Evolutionary conservation across 2,329 filamentous ascomycete genomes (phyloP).

Genomic region (Polychaeton citri): DNA sequence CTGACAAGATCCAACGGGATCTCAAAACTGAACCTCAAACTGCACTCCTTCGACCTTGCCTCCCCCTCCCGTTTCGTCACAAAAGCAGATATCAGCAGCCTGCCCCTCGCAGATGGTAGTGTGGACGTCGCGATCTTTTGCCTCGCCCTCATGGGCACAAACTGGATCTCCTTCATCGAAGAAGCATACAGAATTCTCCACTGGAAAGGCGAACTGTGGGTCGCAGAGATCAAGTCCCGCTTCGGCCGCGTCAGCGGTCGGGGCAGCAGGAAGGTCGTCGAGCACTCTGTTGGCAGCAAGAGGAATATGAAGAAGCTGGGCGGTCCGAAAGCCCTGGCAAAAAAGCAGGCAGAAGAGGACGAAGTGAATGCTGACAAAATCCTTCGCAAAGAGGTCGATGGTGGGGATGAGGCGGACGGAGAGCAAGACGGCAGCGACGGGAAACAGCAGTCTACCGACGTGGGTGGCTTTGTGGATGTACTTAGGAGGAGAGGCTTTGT

Average conservation of each 20-base stretch:
- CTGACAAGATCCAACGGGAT: constrained; percentile 44
- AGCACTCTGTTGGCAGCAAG: constrained; percentile 59
- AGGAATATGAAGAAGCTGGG: constrained; percentile 37
- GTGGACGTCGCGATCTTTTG: constrained; percentile 90
- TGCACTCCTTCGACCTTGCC: constrained; percentile 81
- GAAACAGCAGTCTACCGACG: constrained; percentile 64
- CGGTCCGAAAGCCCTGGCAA: constrained; percentile 22
- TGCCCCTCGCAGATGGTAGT: constrained; percentile 61
- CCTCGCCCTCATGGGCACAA: constrained; percentile 94
- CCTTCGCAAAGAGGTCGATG: constrained; percentile 52
- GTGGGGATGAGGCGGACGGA: constrained; percentile 35
- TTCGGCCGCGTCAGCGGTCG: constrained; percentile 51
- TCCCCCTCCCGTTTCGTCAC: constrained; percentile 65
- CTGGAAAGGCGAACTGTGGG: constrained; percentile 92
- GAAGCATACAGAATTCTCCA: constrained; percentile 85
- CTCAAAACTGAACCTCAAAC: constrained; percentile 55
- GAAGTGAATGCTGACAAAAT: constrained; percentile 46
- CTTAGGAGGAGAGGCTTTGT: constrained; percentile 70
- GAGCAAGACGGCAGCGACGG: constrained; percentile 18
- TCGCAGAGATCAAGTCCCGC: constrained; percentile 90
- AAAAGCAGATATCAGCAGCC: constrained; percentile 71
- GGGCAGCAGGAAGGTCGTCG: constrained; percentile 39
- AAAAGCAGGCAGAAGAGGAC: constrained; percentile 39
- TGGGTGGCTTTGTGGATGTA: constrained; percentile 74
- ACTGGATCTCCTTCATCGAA: constrained; percentile 94